Conservation (phyloP, 1,139 yeast genomes). For the Wickerhamomyces sp. region DNA sequence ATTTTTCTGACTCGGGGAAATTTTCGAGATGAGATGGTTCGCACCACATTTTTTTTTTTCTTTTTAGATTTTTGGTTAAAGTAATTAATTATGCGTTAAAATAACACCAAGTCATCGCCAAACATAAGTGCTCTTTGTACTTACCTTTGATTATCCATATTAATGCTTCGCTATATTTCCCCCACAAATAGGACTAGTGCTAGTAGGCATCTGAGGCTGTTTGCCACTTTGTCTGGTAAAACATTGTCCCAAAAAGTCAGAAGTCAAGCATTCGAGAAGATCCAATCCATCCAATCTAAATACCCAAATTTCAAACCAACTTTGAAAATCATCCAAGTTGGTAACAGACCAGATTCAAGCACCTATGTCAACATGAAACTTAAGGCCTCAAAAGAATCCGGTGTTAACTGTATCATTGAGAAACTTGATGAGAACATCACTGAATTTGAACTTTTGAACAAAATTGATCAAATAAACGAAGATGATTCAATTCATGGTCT, state of each 20-base stretch:
- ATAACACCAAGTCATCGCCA: not conserved
- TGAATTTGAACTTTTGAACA: conserved; percentile 52
- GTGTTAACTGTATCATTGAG: conserved; percentile 53
- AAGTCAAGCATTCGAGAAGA: conserved; percentile 39
- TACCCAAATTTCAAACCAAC: conserved; percentile 57
- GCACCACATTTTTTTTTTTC: not conserved
- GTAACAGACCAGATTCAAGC: conserved; percentile 71
- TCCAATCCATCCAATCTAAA: conserved; percentile 41
- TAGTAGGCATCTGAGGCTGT: conserved; percentile 23
- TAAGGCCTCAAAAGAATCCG: conserved; percentile 68
- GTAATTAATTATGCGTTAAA: not conserved
- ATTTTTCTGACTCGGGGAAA: not conserved
- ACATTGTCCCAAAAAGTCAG: conserved; percentile 32
- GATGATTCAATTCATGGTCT: conserved; percentile 67
- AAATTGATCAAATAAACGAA: conserved; percentile 52
- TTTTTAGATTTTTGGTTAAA: not conserved
- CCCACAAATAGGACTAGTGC: not conserved
- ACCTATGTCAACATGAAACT: conserved; percentile 73
- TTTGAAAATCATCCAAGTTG: conserved; percentile 70
- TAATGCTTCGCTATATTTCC: conserved; percentile 12
- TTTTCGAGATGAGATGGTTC: not conserved
- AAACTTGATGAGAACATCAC: conserved; percentile 53
- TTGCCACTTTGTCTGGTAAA: conserved; percentile 36
- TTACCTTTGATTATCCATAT: not conserved
- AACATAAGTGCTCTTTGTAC: not conserved